These are phyloP conservation scores for Fraxinus sp. DNA, from an alignment of 305 asterid genomes.

Conservation along the genomic window DNA sequence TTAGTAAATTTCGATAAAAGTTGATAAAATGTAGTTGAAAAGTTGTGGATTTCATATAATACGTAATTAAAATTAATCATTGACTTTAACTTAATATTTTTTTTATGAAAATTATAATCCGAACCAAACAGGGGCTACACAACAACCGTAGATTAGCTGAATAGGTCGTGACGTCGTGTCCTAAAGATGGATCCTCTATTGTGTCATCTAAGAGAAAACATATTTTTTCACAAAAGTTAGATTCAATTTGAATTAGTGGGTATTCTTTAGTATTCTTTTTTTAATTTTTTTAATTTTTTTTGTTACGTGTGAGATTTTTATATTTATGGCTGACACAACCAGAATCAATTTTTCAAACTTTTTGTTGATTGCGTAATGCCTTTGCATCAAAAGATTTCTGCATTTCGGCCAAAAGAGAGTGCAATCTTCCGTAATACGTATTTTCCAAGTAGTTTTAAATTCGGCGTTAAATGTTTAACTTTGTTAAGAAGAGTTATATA, in stretches of 20 bases:
- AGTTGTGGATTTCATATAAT: neutral
- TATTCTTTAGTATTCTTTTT: neutral
- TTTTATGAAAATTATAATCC: neutral
- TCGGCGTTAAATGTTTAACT: neutral
- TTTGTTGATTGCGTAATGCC: constrained; percentile 21
- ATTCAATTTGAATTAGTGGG: constrained; percentile 4
- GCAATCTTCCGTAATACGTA: neutral
- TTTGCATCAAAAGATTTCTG: constrained; percentile 2
- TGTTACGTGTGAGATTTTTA: constrained; percentile 19
- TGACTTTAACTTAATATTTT: neutral
- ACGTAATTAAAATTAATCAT: neutral
- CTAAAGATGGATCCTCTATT: neutral
- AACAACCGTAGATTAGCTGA: neutral
- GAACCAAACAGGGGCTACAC: neutral
- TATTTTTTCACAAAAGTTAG: neutral
- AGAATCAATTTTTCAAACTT: neutral
- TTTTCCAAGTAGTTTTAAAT: neutral
- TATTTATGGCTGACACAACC: constrained; percentile 19
- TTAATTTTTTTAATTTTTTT: neutral
- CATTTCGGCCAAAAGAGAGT: neutral
- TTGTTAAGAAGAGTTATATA: neutral
- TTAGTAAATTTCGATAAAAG: too few species aligned
- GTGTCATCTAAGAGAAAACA: neutral
- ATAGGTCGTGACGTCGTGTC: neutral
- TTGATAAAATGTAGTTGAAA: neutral